Conservation (phyloP, 345 rosid species). For the Eucalyptus urophylla region DNA sequence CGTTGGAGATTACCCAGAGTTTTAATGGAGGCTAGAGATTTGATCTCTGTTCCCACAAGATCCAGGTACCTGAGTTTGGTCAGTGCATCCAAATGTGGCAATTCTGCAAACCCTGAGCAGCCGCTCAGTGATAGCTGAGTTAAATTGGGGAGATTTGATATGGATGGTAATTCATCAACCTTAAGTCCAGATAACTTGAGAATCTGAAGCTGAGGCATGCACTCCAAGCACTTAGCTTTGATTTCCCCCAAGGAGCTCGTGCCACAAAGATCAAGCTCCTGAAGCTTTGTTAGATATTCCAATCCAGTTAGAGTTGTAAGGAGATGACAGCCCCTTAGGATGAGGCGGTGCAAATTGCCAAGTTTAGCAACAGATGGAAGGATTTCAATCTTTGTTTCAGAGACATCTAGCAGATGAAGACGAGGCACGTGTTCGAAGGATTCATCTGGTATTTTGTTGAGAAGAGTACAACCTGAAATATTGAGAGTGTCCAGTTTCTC, state of each 20-base stretch:
- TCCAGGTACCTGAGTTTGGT: slow-evolving; percentile 1
- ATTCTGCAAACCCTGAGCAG: background rate
- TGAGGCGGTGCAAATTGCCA: slow-evolving; percentile 4
- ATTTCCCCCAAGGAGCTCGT: background rate
- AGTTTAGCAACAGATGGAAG: slow-evolving; percentile 1
- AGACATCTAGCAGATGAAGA: slow-evolving; percentile 12
- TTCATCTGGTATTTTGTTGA: background rate
- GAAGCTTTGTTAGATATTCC: background rate
- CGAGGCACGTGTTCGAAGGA: slow-evolving; percentile 1
- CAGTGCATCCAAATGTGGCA: background rate
- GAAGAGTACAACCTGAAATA: background rate
- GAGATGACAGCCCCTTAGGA: background rate
- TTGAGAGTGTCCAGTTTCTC: slow-evolving; percentile 1
- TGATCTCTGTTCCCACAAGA: background rate
- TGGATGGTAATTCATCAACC: background rate
- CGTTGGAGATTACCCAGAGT: background rate
- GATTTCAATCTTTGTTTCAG: slow-evolving; percentile 9
- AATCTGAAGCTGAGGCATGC: background rate
- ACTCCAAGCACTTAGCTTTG: background rate
- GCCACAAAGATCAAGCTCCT: slow-evolving; percentile 4
- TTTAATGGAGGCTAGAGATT: background rate
- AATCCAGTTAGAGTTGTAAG: background rate
- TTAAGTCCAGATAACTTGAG: slow-evolving; percentile 2
- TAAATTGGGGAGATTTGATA: background rate
- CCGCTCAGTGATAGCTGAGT: slow-evolving; percentile 2